These are phyloP conservation scores for Dendrobium officinale DNA, from an alignment of 106 monocot genomes.

Conservation along the genomic window DNA sequence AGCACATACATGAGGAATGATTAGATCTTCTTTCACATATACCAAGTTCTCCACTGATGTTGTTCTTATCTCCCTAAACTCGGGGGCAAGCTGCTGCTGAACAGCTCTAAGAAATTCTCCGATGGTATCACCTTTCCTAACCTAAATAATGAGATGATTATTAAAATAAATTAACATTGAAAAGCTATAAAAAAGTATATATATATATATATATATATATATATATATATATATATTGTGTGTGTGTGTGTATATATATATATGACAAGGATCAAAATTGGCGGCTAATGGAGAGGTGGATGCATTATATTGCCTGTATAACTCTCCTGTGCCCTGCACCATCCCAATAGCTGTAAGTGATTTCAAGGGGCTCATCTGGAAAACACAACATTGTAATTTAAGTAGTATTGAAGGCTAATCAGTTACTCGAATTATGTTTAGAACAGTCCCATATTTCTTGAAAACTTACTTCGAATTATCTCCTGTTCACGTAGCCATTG, in stretches of 20 bases:
- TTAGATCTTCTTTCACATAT: constrained; percentile 98
- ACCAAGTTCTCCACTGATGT: constrained; percentile 94
- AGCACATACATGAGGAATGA: constrained; percentile 81
- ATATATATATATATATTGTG: background rate
- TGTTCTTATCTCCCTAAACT: constrained; percentile 89
- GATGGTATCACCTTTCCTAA: constrained; percentile 87
- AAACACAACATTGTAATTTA: constrained; percentile 7
- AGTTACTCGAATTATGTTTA: background rate
- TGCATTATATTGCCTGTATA: constrained; percentile 46
- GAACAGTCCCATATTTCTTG: background rate
- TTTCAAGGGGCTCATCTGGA: constrained; percentile 93
- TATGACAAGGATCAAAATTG: background rate
- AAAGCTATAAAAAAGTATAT: background rate
- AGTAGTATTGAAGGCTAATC: background rate
- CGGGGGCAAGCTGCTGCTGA: constrained; percentile 93
- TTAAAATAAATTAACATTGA: background rate
- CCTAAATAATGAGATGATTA: constrained; percentile 24
- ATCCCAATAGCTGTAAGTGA: constrained; percentile 99
- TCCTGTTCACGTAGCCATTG: constrained; percentile 95
- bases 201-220: background rate
- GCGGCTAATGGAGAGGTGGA: background rate
- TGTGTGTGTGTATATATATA: background rate
- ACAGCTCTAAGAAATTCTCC: constrained; percentile 97
- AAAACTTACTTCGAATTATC: constrained; percentile 63
- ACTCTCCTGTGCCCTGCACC: constrained; percentile 92